Base-by-base conservation (phyloP, 2,329 filamentous ascomycete genomes). In the Claviceps fusiformis region DNA sequence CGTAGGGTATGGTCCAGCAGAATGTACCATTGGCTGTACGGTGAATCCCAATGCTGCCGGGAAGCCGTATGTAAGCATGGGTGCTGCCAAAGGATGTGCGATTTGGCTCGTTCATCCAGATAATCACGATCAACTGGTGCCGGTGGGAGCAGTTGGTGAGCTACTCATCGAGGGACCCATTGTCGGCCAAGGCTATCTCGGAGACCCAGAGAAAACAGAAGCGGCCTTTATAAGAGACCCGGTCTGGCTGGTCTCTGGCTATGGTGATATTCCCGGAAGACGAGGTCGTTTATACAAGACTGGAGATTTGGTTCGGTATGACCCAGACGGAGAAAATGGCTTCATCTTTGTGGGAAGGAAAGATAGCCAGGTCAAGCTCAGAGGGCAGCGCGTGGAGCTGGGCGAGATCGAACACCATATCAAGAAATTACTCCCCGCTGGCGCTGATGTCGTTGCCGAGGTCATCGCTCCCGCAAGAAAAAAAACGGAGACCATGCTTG, bases 351-450 rank as follows among this genome's bases (percentile, higher is more conserved):
- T 76, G 50, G 77, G 76, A 50, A 69, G 78, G 44, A 76, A 76
- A 58, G 78, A 81, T 59, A 70, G 70, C 0, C 78, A 81, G 62
- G 71, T 81, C 53, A 81, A 81, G 61, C 63, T 82, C 13, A 70
- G 73, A 31, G 81, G 81, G 41, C 80, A 73, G 55, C 64, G 77
- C 50, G 68, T 78, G 54, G 81, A 76, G 63, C 68, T 76, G 0
- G 59, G 54, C 11, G 62, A 63, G 5, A 56, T 63, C n/a, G 62
- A 63, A 53, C 56, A 56, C 48, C 50, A 53, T 17, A 24, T 55
- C 39, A 27, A 46, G 33, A 52, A n/a, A 37, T 37, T 49, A 19
- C 45, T 51, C 4, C 50, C 50, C 35, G 5, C 17, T 15, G 45
- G 24, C 13, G 43, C 44, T 17, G 44, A 54, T 19, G 52, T 54